These are phyloP conservation scores for Monosporascus sp. DNA, from an alignment of 2,329 filamentous ascomycete species.

Conservation along the genomic window DNA sequence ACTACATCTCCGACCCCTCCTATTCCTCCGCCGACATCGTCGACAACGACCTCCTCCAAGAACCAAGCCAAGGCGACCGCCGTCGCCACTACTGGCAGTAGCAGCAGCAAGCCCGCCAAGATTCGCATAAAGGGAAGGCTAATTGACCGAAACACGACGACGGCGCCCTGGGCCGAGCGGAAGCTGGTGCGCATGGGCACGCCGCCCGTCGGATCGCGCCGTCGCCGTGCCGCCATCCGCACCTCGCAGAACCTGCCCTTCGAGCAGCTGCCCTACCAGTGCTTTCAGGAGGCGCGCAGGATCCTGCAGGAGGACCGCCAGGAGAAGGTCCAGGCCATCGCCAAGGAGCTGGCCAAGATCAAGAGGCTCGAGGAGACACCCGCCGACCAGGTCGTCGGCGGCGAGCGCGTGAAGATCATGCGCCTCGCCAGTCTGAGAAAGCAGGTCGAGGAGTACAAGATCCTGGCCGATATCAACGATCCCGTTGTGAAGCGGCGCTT, in stretches of 20 bases:
- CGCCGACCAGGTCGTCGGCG: slow-evolving; percentile 52
- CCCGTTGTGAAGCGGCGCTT: slow-evolving; percentile 89
- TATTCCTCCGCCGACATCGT: slow-evolving; percentile 13
- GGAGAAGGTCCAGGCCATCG: slow-evolving; percentile 73
- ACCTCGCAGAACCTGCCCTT: slow-evolving; percentile 69
- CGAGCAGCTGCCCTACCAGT: slow-evolving; percentile 92
- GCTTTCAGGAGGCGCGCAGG: slow-evolving; percentile 92
- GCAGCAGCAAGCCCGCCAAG: slow-evolving; percentile 9
- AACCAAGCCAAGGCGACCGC: slow-evolving; percentile 7
- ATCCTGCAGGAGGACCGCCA: slow-evolving; percentile 73
- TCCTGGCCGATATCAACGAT: slow-evolving; percentile 91
- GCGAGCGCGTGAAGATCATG: slow-evolving; percentile 58
- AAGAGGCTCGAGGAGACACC: slow-evolving; percentile 57
- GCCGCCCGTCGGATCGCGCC: slow-evolving; percentile 74
- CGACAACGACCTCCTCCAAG: slow-evolving; percentile 6
- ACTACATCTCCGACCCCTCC: slow-evolving; percentile 9
- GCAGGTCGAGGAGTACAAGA: slow-evolving; percentile 74
- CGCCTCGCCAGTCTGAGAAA: slow-evolving; percentile 64
- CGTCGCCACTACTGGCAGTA: slow-evolving; percentile 20
- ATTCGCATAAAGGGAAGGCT: slow-evolving; percentile 33
- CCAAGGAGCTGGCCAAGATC: slow-evolving; percentile 62
- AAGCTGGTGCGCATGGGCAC: slow-evolving; percentile 63
- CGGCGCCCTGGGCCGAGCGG: slow-evolving; percentile 58
- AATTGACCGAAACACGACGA: slow-evolving; percentile 64
- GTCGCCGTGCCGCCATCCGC: slow-evolving; percentile 70